A percentile compares a stretch with the other conserved stretches of the same genome.
Conservation (phyloP, 73 alveolate species). For the Tetrahymena elliotti region DNA sequence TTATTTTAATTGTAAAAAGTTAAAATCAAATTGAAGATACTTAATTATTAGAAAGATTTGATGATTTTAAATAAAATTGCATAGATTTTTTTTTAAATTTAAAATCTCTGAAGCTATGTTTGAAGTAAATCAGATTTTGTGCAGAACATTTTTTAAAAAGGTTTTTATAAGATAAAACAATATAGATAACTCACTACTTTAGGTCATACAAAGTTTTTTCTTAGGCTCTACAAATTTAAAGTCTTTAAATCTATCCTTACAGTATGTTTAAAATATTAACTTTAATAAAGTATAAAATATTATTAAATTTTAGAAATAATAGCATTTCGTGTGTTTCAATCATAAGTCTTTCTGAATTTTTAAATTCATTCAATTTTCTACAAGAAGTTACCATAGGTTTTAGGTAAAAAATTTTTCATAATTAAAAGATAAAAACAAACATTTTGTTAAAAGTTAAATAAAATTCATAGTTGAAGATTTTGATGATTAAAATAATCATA, state of each 20-base stretch:
- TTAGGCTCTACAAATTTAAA: neutral
- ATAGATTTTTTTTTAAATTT: neutral
- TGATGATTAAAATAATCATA: neutral
- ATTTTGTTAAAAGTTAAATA: neutral
- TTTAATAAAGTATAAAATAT: too few relatives aligned
- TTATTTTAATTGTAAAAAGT: too few relatives aligned
- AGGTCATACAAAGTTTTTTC: neutral
- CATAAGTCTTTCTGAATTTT: neutral
- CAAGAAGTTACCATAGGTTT: neutral
- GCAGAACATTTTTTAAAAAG: too few relatives aligned
- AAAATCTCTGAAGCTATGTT: neutral
- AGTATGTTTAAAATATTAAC: neutral
- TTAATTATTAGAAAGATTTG: neutral
- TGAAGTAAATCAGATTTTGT: neutral
- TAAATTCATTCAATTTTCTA: neutral
- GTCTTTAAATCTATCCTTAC: neutral
- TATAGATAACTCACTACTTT: neutral
- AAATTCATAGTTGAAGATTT: neutral
- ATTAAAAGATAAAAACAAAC: too few relatives aligned
- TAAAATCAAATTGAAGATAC: neutral
- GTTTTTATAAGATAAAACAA: neutral
- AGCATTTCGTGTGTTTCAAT: neutral
- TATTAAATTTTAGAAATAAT: neutral
- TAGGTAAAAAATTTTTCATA: neutral
- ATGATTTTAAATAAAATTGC: too few relatives aligned